phyloP scores from a whole-genome alignment of 1,139 yeast species.

The Magnusiomyces ingens region DNA sequence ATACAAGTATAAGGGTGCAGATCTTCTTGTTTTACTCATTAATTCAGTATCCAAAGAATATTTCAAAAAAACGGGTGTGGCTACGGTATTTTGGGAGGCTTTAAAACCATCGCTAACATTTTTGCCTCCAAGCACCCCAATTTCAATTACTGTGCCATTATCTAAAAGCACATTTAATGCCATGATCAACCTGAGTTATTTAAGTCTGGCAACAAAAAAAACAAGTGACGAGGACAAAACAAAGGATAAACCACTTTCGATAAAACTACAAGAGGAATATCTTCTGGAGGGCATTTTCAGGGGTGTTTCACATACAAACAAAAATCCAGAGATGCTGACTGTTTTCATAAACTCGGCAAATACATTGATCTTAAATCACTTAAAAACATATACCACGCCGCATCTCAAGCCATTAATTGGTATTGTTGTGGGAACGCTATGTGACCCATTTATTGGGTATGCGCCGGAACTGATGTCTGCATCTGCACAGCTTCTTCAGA shows the following conservation, averaged over 20 bases:
- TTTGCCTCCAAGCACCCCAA: conserved; percentile 43
- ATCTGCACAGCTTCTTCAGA: conserved; percentile 22
- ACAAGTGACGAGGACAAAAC: neutral
- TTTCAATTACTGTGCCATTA: conserved; percentile 21
- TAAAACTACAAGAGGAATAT: conserved; percentile 10
- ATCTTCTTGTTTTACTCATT: conserved; percentile 31
- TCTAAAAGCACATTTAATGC: conserved; percentile 21
- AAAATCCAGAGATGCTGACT: conserved; percentile 5
- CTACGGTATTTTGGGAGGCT: conserved; percentile 39
- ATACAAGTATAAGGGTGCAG: conserved; percentile 42
- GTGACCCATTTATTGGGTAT: conserved; percentile 31
- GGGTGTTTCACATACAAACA: conserved; percentile 19
- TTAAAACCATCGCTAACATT: conserved; percentile 39
- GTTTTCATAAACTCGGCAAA: conserved; percentile 7
- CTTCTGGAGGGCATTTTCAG: conserved; percentile 18
- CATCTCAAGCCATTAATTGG: conserved; percentile 26
- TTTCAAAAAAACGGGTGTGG: conserved; percentile 39
- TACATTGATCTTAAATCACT: conserved; percentile 9
- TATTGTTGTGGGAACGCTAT: conserved; percentile 23
- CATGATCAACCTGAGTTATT: conserved; percentile 21
- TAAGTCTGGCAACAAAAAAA: conserved; percentile 9
- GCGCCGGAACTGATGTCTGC: conserved; percentile 22
- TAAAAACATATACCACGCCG: conserved; percentile 21
- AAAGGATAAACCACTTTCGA: neutral
- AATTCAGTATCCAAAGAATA: conserved; percentile 23